Evolutionary conservation across 805 yeast species (phyloP).

Genomic region (Saturnispora sekii): DNA sequence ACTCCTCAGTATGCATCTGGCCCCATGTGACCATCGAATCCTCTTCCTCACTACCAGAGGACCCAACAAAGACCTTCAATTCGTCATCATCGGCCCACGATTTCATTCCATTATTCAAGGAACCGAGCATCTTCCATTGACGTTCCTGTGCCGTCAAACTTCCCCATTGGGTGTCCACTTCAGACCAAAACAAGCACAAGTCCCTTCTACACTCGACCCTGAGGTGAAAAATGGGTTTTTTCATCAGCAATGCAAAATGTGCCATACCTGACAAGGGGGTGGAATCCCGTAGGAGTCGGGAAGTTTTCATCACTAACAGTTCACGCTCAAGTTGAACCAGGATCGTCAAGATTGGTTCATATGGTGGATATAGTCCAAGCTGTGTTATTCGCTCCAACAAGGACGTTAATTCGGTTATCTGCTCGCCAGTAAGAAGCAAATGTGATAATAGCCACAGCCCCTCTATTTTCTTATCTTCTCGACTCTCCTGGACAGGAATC

Average conservation of each 20-base stretch:
- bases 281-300: slow-evolving; percentile 16
- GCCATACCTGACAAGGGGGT: slow-evolving; percentile 23
- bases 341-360: slow-evolving; percentile 8
- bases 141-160: slow-evolving; percentile 14
- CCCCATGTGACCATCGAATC: slow-evolving; percentile 7
- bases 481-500: not conserved
- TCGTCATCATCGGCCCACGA: slow-evolving; percentile 21
- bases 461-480: too few relatives aligned
- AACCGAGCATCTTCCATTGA: slow-evolving; percentile 10
- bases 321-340: slow-evolving; percentile 6
- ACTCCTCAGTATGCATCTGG: not conserved
- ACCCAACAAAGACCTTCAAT: slow-evolving; percentile 16
- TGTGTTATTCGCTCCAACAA: slow-evolving; percentile 6
- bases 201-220: slow-evolving; percentile 17
- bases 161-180: slow-evolving; percentile 19
- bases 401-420: slow-evolving; percentile 4
- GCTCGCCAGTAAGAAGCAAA: slow-evolving; percentile 11
- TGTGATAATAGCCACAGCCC: slow-evolving; percentile 12
- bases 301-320: slow-evolving; percentile 7
- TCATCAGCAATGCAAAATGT: slow-evolving; percentile 18
- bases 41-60: slow-evolving; percentile 12
- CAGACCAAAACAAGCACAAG: slow-evolving; percentile 20
- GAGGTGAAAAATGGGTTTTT: slow-evolving; percentile 13
- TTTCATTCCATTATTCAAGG: slow-evolving; percentile 9
- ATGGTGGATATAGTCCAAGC: slow-evolving; percentile 7